Conservation (phyloP, 768 basidiomycete species). For the Rubroboletus pulcherrimus region DNA sequence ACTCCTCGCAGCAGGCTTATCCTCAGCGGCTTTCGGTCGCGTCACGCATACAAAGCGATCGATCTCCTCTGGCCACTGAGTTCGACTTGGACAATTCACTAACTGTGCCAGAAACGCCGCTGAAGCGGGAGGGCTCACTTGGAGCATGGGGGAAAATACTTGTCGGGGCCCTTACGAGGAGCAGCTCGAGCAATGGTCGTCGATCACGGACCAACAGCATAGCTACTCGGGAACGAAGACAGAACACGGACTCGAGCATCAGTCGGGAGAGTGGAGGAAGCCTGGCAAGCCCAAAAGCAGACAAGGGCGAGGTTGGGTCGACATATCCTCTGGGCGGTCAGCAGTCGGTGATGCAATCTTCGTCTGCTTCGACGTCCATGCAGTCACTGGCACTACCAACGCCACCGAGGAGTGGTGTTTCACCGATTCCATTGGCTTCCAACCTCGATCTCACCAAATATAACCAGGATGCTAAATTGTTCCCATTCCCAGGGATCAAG, state of each 20-base stretch:
- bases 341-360: slow-evolving; percentile 55
- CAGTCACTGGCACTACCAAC: slow-evolving; percentile 57
- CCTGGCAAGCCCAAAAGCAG: slow-evolving; percentile 57
- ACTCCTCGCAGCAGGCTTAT: slow-evolving; percentile 50
- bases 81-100: slow-evolving; percentile 48
- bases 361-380: slow-evolving; percentile 62
- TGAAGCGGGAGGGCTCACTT: slow-evolving; percentile 58
- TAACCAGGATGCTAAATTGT: slow-evolving; percentile 66
- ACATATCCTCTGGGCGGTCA: slow-evolving; percentile 43
- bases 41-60: slow-evolving; percentile 56
- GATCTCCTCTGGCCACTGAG: slow-evolving; percentile 51
- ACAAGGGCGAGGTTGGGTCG: slow-evolving; percentile 42
- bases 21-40: slow-evolving; percentile 61
- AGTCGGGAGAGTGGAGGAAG: slow-evolving; percentile 77
- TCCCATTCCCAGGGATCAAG: slow-evolving; percentile 87
- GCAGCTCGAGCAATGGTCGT: slow-evolving; percentile 63
- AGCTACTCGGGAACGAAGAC: slow-evolving; percentile 58
- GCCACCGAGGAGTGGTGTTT: slow-evolving; percentile 54
- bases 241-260: slow-evolving; percentile 67
- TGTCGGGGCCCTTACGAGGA: slow-evolving; percentile 62
- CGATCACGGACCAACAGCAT: slow-evolving; percentile 80
- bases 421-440: slow-evolving; percentile 76
- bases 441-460: slow-evolving; percentile 70
- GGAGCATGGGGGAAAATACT: slow-evolving; percentile 67
- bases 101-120: slow-evolving; percentile 39